Percentiles rank a stretch among this genome's conserved stretches.
These are phyloP conservation scores for Dryadomyces quercus-mongolicae DNA, from an alignment of 2,329 filamentous ascomycete genomes.

Conservation along the genomic window DNA sequence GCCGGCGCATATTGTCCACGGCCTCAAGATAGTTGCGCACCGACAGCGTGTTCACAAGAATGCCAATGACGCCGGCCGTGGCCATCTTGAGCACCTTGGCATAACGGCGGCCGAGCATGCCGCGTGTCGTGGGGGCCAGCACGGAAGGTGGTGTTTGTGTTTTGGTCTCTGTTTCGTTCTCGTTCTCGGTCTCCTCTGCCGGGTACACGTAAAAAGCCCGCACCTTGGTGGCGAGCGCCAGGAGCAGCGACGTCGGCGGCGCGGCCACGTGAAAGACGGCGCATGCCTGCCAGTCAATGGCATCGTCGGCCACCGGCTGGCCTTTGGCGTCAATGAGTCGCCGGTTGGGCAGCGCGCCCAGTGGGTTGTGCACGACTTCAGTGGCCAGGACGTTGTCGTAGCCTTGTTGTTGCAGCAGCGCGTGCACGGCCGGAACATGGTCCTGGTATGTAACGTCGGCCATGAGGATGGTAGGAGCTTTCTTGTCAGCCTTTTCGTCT, in stretches of 20 bases:
- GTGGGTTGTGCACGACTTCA: slow-evolving; percentile 63
- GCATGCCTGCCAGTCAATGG: slow-evolving; percentile 47
- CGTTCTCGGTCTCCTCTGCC: slow-evolving; percentile 22
- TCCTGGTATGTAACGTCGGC: slow-evolving; percentile 80
- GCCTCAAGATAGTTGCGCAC: slow-evolving; percentile 83
- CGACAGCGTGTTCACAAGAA: slow-evolving; percentile 89
- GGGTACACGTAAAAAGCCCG: slow-evolving; percentile 67
- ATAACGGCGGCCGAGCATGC: slow-evolving; percentile 70
- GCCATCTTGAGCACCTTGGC: slow-evolving; percentile 71
- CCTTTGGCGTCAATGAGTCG: slow-evolving; percentile 32
- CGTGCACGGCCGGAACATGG: slow-evolving; percentile 51
- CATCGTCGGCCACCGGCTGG: slow-evolving; percentile 12
- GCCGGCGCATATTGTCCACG: slow-evolving; percentile 57
- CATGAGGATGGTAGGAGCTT: slow-evolving; percentile 53
- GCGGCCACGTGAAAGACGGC: slow-evolving; percentile 72
- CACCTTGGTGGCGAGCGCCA: slow-evolving; percentile 78
- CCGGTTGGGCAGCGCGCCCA: slow-evolving; percentile 74
- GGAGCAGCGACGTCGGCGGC: slow-evolving; percentile 68
- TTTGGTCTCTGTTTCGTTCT: not conserved
- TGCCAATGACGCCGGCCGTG: slow-evolving; percentile 76
- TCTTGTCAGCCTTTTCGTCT: slow-evolving; percentile 25
- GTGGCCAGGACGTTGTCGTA: slow-evolving; percentile 62
- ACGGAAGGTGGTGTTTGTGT: not conserved
- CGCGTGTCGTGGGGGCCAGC: slow-evolving; percentile 29
- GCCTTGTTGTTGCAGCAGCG: slow-evolving; percentile 44